These are phyloP conservation scores for Reutealis trisperma DNA, from an alignment of 345 rosid species.

Conservation along the genomic window DNA sequence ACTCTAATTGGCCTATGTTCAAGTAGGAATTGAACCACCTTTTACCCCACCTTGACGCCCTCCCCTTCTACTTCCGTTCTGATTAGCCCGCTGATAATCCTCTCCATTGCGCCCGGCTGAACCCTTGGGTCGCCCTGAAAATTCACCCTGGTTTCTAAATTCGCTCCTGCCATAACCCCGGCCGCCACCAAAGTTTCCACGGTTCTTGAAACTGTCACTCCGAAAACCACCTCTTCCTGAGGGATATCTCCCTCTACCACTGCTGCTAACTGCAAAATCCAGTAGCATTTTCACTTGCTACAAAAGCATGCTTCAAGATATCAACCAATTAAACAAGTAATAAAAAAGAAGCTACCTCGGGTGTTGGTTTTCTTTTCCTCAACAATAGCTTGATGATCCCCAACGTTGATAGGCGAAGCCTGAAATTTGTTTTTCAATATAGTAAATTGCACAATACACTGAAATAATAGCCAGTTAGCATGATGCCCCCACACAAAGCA, in stretches of 20 bases:
- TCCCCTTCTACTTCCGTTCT: constrained; percentile 20
- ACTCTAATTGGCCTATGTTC: constrained; percentile 7
- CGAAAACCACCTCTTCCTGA: constrained; percentile 56
- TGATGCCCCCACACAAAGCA: not conserved
- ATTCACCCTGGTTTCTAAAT: constrained; percentile 49
- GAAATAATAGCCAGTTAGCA: not conserved
- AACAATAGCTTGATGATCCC: constrained; percentile 57
- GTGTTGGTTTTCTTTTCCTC: constrained; percentile 72
- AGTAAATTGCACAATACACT: not conserved
- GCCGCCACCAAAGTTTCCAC: constrained; percentile 47
- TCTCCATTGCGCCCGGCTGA: constrained; percentile 43
- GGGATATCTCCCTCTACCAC: constrained; percentile 52
- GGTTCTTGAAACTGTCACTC: constrained; percentile 52
- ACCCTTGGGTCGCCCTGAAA: constrained; percentile 59
- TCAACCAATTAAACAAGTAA: not conserved
- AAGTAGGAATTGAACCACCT: constrained; percentile 17
- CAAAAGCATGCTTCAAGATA: not conserved
- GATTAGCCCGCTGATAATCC: constrained; percentile 49
- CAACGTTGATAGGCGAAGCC: constrained; percentile 73
- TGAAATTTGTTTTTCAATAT: constrained; percentile 28
- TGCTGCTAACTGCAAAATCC: constrained; percentile 23
- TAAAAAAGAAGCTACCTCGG: constrained; percentile 47
- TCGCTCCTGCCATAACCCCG: constrained; percentile 53
- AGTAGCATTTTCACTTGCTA: not conserved
- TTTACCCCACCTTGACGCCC: constrained; percentile 25